Evolutionary conservation across 305 asterid species (phyloP).

Genomic region (Rubia balearica): DNA sequence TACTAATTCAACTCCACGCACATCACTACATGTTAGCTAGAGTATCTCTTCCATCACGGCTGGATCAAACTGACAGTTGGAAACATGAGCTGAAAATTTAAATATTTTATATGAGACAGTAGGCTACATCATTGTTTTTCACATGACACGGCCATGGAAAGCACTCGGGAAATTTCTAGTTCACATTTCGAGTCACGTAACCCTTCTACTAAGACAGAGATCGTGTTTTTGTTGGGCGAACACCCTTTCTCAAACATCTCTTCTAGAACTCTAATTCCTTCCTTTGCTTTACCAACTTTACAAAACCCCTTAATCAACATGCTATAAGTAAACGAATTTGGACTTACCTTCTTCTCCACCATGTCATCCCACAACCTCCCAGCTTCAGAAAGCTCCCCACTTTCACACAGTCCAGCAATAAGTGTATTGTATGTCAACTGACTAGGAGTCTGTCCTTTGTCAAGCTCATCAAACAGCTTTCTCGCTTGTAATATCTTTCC

Average conservation of each 20-base stretch:
- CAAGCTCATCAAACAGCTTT: conserved; percentile 73
- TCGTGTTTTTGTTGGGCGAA: conserved; percentile 55
- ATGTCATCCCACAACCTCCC: conserved; percentile 91
- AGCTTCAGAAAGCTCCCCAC: conserved; percentile 73
- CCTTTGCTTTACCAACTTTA: conserved; percentile 54
- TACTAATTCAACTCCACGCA: background rate
- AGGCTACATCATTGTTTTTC: conserved; percentile 4
- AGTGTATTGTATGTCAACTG: conserved; percentile 66
- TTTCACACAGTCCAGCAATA: conserved; percentile 79
- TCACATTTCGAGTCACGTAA: conserved; percentile 38
- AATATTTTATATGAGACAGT: background rate
- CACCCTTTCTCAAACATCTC: conserved; percentile 68
- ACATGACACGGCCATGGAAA: conserved; percentile 35
- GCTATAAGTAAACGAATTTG: conserved; percentile 70
- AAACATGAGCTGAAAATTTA: background rate
- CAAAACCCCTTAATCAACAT: conserved; percentile 70
- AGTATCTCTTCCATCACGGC: too few species aligned
- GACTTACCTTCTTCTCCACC: conserved; percentile 64
- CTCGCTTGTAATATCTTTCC: conserved; percentile 68
- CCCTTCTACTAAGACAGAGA: conserved; percentile 46
- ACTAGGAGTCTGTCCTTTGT: conserved; percentile 64
- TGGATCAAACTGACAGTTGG: background rate
- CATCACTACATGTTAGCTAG: background rate
- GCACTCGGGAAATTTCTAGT: conserved; percentile 36
- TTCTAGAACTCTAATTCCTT: conserved; percentile 55